Conservation (phyloP, 1,139 yeast species). For the Candida smagusa region DNA sequence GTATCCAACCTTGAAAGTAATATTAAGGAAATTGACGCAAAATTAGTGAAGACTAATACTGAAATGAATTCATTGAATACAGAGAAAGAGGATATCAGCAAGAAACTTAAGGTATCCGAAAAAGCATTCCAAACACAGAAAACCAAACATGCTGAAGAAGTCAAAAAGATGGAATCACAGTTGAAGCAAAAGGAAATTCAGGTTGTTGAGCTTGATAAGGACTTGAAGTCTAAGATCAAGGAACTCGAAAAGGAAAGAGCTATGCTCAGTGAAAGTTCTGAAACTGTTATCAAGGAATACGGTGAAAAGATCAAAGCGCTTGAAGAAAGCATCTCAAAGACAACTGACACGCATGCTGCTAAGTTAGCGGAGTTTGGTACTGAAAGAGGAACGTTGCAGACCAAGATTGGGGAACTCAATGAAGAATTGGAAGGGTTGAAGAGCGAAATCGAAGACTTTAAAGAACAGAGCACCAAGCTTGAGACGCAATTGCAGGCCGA, state of each 20-base stretch:
- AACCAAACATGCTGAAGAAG: constrained; percentile 7
- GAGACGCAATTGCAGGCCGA: background rate
- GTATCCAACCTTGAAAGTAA: background rate
- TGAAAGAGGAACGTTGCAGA: constrained; percentile 10
- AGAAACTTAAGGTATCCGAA: constrained; percentile 6
- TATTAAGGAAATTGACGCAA: constrained; percentile 1
- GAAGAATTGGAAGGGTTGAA: constrained; percentile 8
- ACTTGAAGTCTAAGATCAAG: constrained; percentile 27
- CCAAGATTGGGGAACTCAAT: constrained; percentile 2
- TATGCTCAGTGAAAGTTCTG: constrained; percentile 47
- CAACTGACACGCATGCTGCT: constrained; percentile 12
- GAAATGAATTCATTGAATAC: background rate
- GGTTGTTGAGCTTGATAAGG: constrained; percentile 12
- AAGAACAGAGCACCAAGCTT: constrained; percentile 1
- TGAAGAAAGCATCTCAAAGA: constrained; percentile 15
- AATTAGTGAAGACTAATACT: background rate
- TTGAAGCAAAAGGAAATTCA: constrained; percentile 9
- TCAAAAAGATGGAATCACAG: constrained; percentile 5
- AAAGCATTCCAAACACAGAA: constrained; percentile 7
- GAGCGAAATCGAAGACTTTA: constrained; percentile 7
- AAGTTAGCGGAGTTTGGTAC: constrained; percentile 6
- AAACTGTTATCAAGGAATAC: constrained; percentile 45
- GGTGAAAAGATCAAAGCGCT: constrained; percentile 39
- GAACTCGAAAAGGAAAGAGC: constrained; percentile 52
- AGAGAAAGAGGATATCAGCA: constrained; percentile 4